Evolutionary conservation across 495 filamentous ascomycete species (phyloP), one percentile per base, ranked within the genome.

Genomic region (Cladorrhinum samala): DNA sequence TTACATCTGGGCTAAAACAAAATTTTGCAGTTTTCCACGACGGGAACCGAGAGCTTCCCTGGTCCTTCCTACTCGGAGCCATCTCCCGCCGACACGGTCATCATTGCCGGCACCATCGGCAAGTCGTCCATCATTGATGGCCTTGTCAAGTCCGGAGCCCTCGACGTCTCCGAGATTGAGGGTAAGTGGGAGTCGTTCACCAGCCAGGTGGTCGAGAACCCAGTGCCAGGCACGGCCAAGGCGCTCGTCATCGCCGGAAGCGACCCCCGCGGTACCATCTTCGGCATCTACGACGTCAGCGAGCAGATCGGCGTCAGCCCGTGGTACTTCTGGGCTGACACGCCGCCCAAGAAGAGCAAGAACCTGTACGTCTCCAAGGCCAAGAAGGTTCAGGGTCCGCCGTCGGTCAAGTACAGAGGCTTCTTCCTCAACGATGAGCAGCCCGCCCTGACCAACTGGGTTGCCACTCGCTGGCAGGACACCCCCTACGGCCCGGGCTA

Each of bases 391-490:
- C 83, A 88, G 49, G 77, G 74, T 3, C 68, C 79, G 14, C 85
- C 87, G 18, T 79, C 74, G 2, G 79, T 91, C 50, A 87, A 86
- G 61, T 91, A 87, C 66, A 77, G 87, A 5, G 87, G 85, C 9
- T 81, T 91, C 62, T 91, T 91, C 72, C 71, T 91, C 61, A 89
- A 91, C 63, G 86, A 89, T 52, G 85, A 91, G 58, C 81, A 84
- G 48, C 87, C 86, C 1, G 83, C 81, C 0, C 61, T 89, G 49
- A 84, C 85, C 0, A 82, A 82, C 52, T 91, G 83, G 83, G 77
- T 88, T 23, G 71, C 79, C 56, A 67, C 62, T 11, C 60, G 67
- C 54, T 73, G 66, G 53, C 50, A 61, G 5, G 66, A 72, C 27
- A 73, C 69, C 1, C 65, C 66, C 11, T 86, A 79, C 43, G 83